Conservation (phyloP, 2,329 filamentous ascomycete genomes). For the Leptoxyphium fumago region DNA sequence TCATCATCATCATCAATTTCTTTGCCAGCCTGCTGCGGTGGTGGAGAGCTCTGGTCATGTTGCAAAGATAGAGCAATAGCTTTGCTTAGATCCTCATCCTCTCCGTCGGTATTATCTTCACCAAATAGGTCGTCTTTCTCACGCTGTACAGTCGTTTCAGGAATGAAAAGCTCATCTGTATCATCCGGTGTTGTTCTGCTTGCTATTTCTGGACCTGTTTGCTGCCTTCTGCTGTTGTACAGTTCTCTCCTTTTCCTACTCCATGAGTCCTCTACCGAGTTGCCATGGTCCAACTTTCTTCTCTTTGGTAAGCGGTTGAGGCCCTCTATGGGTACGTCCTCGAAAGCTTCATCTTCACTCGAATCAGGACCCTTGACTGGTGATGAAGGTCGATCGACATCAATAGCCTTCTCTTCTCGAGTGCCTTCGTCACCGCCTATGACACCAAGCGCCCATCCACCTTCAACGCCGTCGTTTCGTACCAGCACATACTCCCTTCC, state of each 20-base stretch:
- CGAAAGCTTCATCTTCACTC: slow-evolving; percentile 60
- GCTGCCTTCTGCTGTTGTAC: slow-evolving; percentile 28
- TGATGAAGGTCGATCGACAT: slow-evolving; percentile 56
- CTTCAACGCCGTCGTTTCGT: slow-evolving; percentile 87
- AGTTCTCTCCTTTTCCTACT: slow-evolving; percentile 32
- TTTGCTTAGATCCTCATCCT: slow-evolving; percentile 61
- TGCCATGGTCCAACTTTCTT: slow-evolving; percentile 25
- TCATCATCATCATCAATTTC: slow-evolving; percentile 24
- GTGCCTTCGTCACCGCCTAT: slow-evolving; percentile 66
- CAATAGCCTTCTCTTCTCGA: slow-evolving; percentile 74
- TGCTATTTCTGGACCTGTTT: slow-evolving; percentile 1
- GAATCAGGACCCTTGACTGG: slow-evolving; percentile 34
- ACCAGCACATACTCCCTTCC: slow-evolving; percentile 91
- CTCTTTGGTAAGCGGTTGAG: slow-evolving; percentile 67
- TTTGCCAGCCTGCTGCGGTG: slow-evolving; percentile 23
- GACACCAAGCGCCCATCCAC: slow-evolving; percentile 89
- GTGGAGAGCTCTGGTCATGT: slow-evolving; percentile 39
- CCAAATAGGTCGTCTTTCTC: slow-evolving; percentile 32
- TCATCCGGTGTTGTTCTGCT: slow-evolving; percentile 16
- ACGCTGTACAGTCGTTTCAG: slow-evolving; percentile 22
- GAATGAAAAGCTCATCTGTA: slow-evolving; percentile 42
- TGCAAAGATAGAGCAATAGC: slow-evolving; percentile 76
- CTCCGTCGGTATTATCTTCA: slow-evolving; percentile 37
- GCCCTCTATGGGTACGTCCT: slow-evolving; percentile 84
- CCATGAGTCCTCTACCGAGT: slow-evolving; percentile 21